A percentile compares a stretch with the other conserved stretches of the same genome.
phyloP scores from a whole-genome alignment of 805 yeast genomes.

The Wickerhamiella occidentalis region DNA sequence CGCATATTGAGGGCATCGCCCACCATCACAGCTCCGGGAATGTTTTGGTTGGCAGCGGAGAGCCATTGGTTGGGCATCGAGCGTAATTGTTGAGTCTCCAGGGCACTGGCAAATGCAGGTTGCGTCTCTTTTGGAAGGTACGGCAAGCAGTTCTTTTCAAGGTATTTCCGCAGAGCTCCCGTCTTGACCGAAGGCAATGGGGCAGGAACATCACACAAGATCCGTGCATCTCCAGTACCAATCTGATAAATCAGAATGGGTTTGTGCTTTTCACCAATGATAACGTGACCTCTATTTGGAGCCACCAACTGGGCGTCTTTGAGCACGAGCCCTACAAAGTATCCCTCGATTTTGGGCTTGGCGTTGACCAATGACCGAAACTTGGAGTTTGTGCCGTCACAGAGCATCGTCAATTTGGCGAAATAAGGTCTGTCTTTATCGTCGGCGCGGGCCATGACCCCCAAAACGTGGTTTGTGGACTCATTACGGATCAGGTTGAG shows the following conservation, averaged over 20 bases:
- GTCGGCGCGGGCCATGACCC: slow-evolving; percentile 41
- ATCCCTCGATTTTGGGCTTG: slow-evolving; percentile 61
- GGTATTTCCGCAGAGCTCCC: slow-evolving; percentile 48
- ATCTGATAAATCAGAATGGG: slow-evolving; percentile 87
- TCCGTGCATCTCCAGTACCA: slow-evolving; percentile 69
- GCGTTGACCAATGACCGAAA: slow-evolving; percentile 63
- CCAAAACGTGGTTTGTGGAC: slow-evolving; percentile 46
- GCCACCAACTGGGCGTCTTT: slow-evolving; percentile 64
- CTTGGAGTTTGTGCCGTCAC: slow-evolving; percentile 92
- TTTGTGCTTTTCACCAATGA: slow-evolving; percentile 63
- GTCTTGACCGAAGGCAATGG: slow-evolving; percentile 55
- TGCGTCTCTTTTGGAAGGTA: slow-evolving; percentile 49
- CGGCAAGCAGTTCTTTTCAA: slow-evolving; percentile 49
- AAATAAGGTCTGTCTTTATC: slow-evolving; percentile 30
- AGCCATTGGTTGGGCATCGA: slow-evolving; percentile 92
- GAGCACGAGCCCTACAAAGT: slow-evolving; percentile 75
- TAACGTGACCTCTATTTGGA: slow-evolving; percentile 76
- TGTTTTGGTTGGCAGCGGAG: slow-evolving; percentile 56
- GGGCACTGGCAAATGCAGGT: slow-evolving; percentile 59
- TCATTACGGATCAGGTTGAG: slow-evolving; percentile 47
- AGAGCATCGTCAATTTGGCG: slow-evolving; percentile 59
- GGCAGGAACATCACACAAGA: slow-evolving; percentile 76
- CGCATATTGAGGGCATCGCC: slow-evolving; percentile 97
- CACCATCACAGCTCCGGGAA: slow-evolving; percentile 65
- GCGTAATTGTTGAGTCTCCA: slow-evolving; percentile 47